Evolutionary conservation across 1,139 yeast species (phyloP).

Genomic region (Suhomyces anneliseae): DNA sequence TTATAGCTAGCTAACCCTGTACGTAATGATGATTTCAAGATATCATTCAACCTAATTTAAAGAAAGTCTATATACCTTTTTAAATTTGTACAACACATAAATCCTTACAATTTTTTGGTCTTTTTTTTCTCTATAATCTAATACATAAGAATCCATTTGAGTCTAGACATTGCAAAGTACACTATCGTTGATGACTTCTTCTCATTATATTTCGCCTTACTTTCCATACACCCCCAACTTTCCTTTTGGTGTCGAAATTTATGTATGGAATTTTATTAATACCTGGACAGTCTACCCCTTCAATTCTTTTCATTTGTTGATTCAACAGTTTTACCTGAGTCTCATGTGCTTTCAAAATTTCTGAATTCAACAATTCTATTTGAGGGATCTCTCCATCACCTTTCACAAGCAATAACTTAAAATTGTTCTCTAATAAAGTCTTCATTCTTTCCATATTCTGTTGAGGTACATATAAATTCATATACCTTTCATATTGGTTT

Average conservation of each 20-base stretch:
- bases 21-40: too few relatives aligned
- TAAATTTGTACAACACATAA: too few relatives aligned
- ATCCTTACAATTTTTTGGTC: too few relatives aligned
- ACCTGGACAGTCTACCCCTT: constrained; percentile 7
- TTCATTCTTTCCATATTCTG: constrained; percentile 16
- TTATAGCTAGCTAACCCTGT: too few relatives aligned
- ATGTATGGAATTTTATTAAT: constrained; percentile 46
- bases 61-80: too few relatives aligned
- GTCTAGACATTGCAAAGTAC: too few relatives aligned
- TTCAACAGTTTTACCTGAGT: constrained; percentile 5
- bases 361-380: constrained; percentile 33
- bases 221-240: constrained; percentile 62
- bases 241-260: constrained; percentile 45
- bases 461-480: constrained; percentile 63
- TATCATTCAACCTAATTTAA: too few relatives aligned
- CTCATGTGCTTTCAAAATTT: constrained; percentile 17
- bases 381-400: constrained; percentile 61
- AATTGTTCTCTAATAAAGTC: constrained; percentile 19
- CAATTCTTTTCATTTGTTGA: constrained; percentile 9
- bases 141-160: too few relatives aligned
- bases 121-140: too few relatives aligned
- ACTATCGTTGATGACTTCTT: constrained; percentile 23
- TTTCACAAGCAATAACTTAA: constrained; percentile 51
- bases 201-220: constrained; percentile 64
- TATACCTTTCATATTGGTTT: constrained; percentile 33